These are phyloP conservation scores for Graphilbum fragrans DNA, from an alignment of 2,329 filamentous ascomycete species.

Conservation along the genomic window DNA sequence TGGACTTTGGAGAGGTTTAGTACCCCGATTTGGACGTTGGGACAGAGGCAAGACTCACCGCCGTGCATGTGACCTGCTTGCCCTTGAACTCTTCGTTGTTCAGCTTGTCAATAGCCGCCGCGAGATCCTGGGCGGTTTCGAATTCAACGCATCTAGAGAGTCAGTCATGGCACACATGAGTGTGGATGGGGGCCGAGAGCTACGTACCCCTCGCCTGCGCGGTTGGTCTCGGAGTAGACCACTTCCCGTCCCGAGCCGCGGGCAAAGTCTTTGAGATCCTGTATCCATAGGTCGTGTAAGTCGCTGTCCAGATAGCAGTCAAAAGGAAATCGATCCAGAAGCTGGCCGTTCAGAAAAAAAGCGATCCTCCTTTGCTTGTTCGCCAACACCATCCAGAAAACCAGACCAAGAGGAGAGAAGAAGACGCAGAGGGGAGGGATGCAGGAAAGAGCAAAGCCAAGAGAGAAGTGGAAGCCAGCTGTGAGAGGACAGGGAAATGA, in stretches of 20 bases:
- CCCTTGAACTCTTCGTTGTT: slow-evolving; percentile 91
- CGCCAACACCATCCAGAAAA: too few species aligned
- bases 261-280: slow-evolving; percentile 99
- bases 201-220: slow-evolving; percentile 84
- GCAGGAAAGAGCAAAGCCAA: too few species aligned
- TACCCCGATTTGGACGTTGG: not conserved
- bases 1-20: slow-evolving; percentile 46
- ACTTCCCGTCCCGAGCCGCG: slow-evolving; percentile 94
- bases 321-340: slow-evolving; percentile 5
- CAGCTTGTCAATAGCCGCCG: slow-evolving; percentile 87
- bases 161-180: not conserved
- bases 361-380: not conserved
- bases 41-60: slow-evolving; percentile 46
- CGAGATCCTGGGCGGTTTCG: slow-evolving; percentile 81
- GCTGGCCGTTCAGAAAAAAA: not conserved
- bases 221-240: slow-evolving; percentile 92
- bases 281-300: slow-evolving; percentile 72
- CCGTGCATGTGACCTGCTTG: slow-evolving; percentile 68
- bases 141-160: slow-evolving; percentile 82
- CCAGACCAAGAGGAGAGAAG: too few species aligned
- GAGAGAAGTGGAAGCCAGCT: too few species aligned
- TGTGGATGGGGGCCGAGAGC: not conserved
- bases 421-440: too few species aligned
- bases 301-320: slow-evolving; percentile 36
- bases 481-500: too few species aligned